These are phyloP conservation scores for Pseudogymnoascus sp. DNA, from an alignment of 2,329 filamentous ascomycete genomes.

Conservation along the genomic window DNA sequence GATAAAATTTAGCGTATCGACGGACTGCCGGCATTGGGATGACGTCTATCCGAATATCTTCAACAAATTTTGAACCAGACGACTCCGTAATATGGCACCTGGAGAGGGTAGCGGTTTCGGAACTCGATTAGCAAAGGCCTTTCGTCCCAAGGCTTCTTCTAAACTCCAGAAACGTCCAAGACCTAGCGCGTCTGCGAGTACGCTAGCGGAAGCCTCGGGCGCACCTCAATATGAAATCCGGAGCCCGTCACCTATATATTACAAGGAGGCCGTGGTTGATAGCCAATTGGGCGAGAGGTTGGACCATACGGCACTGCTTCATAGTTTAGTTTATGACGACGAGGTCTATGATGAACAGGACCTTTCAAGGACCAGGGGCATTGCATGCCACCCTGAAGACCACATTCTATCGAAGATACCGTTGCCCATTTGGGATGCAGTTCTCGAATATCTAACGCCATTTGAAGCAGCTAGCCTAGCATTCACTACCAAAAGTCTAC, in stretches of 20 bases:
- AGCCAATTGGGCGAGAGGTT: constrained; percentile 25
- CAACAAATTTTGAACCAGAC: not conserved
- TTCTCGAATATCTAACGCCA: constrained; percentile 34
- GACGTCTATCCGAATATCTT: not conserved
- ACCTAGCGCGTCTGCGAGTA: not conserved
- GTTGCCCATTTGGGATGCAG: constrained; percentile 35
- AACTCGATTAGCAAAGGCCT: not conserved
- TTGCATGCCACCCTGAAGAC: not conserved
- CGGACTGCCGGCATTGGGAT: not conserved
- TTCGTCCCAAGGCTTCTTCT: not conserved
- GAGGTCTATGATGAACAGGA: not conserved
- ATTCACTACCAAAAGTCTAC: constrained; percentile 39
- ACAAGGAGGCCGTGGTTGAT: constrained; percentile 1
- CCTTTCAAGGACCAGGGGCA: not conserved
- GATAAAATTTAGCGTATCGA: not conserved
- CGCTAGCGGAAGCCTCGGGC: not conserved
- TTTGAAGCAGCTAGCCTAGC: constrained; percentile 41
- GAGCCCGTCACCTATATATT: not conserved
- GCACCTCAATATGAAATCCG: not conserved
- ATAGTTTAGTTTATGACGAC: constrained; percentile 18
- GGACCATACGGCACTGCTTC: constrained; percentile 26
- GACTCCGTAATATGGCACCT: not conserved
- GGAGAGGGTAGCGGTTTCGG: not conserved
- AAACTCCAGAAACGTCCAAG: not conserved
- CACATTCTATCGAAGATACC: constrained; percentile 1